Percentiles rank a stretch among this genome's conserved stretches.
These are phyloP conservation scores for Neophaeococcomyces mojaviensis DNA, from an alignment of 2,329 filamentous ascomycete genomes.

Conservation along the genomic window DNA sequence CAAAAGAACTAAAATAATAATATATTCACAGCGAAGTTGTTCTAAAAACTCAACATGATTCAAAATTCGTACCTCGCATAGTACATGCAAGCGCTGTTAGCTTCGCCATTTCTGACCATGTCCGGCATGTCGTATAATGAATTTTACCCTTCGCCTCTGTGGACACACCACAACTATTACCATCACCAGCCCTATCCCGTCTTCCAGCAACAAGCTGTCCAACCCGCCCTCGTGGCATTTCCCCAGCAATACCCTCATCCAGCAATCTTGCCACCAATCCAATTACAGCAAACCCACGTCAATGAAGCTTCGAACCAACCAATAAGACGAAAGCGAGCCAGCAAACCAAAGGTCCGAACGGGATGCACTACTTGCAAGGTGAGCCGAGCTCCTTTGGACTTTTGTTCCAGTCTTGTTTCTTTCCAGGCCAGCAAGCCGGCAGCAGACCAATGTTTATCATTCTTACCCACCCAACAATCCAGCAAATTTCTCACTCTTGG, in stretches of 20 bases:
- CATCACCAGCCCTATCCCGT: constrained; percentile 1
- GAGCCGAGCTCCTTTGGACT: background rate
- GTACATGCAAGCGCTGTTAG: constrained; percentile 2
- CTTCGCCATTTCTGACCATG: background rate
- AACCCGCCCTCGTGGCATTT: background rate
- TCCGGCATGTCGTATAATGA: constrained; percentile 7
- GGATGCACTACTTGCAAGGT: constrained; percentile 13
- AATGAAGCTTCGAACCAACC: background rate
- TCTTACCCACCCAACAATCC: background rate
- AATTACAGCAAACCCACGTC: background rate
- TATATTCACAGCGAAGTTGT: constrained; percentile 1
- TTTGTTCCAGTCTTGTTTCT: background rate
- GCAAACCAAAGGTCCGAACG: constrained; percentile 10
- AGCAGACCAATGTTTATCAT: background rate
- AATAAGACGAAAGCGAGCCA: constrained; percentile 9
- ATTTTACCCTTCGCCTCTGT: constrained; percentile 5
- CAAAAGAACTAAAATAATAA: constrained; percentile 1
- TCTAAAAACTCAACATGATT: background rate
- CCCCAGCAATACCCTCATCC: constrained; percentile 1
- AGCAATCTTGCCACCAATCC: background rate
- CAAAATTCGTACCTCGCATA: constrained; percentile 1
- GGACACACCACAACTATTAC: constrained; percentile 5
- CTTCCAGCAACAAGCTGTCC: background rate
- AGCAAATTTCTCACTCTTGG: too few species aligned
- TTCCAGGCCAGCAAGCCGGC: too few species aligned